Percentiles rank a stretch among this genome's conserved stretches.
Evolutionary conservation across 495 filamentous ascomycete genomes (phyloP).

Genomic region (Aspergillus nanangensis): DNA sequence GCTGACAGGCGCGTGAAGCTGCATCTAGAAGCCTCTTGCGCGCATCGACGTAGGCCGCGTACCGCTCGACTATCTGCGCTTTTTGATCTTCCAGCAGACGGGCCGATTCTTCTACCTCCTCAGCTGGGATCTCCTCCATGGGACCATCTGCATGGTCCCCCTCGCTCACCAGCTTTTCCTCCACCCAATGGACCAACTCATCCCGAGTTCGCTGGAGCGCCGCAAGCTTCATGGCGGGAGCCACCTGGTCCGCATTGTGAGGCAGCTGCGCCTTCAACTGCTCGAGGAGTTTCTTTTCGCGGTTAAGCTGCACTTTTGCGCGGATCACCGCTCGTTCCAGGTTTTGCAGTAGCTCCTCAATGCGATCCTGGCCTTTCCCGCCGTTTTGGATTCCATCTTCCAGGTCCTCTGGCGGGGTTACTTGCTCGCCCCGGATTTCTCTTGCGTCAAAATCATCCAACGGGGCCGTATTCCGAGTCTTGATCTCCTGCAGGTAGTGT

Average conservation of each 20-base stretch:
- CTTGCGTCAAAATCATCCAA: constrained; percentile 42
- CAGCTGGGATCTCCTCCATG: constrained; percentile 30
- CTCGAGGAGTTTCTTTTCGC: constrained; percentile 57
- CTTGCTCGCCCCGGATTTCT: constrained; percentile 36
- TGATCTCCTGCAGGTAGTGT: constrained; percentile 36
- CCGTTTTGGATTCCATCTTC: constrained; percentile 1
- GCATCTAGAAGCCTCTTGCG: constrained; percentile 36
- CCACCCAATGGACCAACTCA: constrained; percentile 69
- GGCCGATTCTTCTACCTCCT: constrained; percentile 34
- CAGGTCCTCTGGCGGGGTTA: constrained; percentile 20
- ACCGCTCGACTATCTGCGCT: constrained; percentile 46
- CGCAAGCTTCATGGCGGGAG: constrained; percentile 31
- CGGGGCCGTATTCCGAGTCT: constrained; percentile 36
- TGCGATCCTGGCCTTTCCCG: constrained; percentile 26
- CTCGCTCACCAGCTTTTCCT: constrained; percentile 57
- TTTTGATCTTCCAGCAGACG: constrained; percentile 34
- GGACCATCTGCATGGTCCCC: constrained; percentile 34
- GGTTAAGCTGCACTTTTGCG: constrained; percentile 56
- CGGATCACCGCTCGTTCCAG: constrained; percentile 63
- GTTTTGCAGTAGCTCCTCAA: constrained; percentile 50
- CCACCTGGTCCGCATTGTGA: constrained; percentile 11
- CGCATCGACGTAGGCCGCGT: constrained; percentile 32
- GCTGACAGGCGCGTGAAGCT: constrained; percentile 32
- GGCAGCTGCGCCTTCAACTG: constrained; percentile 43
- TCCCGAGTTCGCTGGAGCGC: constrained; percentile 55